These are phyloP conservation scores for Phytopythium mirpurense DNA, from an alignment of 352 stramenopile genomes.

Conservation along the genomic window DNA sequence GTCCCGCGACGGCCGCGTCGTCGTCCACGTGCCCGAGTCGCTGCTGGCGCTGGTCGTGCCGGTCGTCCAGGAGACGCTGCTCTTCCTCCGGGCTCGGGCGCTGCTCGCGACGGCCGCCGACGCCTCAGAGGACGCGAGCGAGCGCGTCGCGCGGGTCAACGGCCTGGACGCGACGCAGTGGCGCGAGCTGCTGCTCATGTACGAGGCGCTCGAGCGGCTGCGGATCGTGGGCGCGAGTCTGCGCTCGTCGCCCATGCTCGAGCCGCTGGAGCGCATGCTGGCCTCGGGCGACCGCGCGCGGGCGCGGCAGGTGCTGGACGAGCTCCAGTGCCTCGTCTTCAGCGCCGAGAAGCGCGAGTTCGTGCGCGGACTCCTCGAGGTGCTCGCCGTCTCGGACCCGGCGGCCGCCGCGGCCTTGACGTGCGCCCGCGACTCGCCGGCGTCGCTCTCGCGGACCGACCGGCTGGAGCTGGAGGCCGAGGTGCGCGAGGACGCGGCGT, in stretches of 20 bases:
- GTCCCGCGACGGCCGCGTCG: conserved; percentile 17
- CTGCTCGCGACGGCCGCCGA: conserved; percentile 18
- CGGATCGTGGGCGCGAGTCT: conserved; percentile 40
- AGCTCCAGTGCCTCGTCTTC: conserved; percentile 50
- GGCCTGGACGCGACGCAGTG: conserved; percentile 33
- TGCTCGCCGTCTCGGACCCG: conserved; percentile 19
- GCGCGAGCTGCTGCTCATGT: conserved; percentile 50
- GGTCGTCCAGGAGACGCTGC: conserved; percentile 55
- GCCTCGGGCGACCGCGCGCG: conserved; percentile 20
- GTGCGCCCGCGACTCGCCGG: neutral
- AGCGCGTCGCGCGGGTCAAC: conserved; percentile 4
- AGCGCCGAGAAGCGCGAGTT: conserved; percentile 57
- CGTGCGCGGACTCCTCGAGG: conserved; percentile 50
- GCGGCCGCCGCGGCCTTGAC: neutral
- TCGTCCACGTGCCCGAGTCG: conserved; percentile 28
- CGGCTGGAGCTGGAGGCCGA: neutral
- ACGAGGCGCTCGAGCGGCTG: conserved; percentile 50
- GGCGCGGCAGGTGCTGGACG: conserved; percentile 43
- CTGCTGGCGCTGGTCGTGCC: conserved; percentile 55
- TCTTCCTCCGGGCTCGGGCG: conserved; percentile 53
- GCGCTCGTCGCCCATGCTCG: conserved; percentile 46
- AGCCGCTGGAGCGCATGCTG: conserved; percentile 47
- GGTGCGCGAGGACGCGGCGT: neutral
- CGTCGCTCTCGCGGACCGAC: neutral
- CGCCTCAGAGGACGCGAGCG: neutral